Evolutionary conservation across 768 basidiomycete genomes (phyloP), one percentile per base, ranked within the genome.

Genomic region (Boletus bicolor): DNA sequence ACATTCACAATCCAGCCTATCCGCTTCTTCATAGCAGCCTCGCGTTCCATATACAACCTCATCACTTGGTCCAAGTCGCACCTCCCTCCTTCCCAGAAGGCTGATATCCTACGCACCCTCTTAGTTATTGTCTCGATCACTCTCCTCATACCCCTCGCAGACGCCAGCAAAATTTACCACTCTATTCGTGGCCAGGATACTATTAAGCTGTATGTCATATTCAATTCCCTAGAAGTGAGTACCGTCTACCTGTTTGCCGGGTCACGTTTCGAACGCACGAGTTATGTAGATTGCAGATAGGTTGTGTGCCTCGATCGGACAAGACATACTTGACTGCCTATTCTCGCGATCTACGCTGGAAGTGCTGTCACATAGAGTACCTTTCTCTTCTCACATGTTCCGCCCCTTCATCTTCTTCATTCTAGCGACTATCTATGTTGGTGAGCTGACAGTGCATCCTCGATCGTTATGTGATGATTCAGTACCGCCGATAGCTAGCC

Each of bases 201-300:
- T 3, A 96, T 99, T 76, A 99, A 98, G 75, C 74, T 99, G 47
- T 98, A 98, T 75, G 97, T 99, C 56, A 96, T 99, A 49, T 99
- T 98, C 75, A 98, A 98, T 71, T 95, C 94, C 11, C 79, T 99
- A 7, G 97, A 99, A 82, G 96, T 96, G 71, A 54, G 85, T 69
- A 50, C 28, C 21, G n/a, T 60, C 44, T 11, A 5, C 41, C 38
- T 41, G 14, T 24, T n/a, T 4, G 10, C 21, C 17, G n/a, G 21
- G 36, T 17, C 17, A n/a, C n/a, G 17, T 17, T 35, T 53, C 19
- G 26, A 59, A 32, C 30, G 30, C 21, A 38, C 8, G 46, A n/a
- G 28, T 32, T 17, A 54, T 19, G 0, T 47, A 98, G 96, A 98
- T 99, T 60, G 97, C 87, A 28, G 97, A 99, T 71, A 78, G 93